Percentiles rank a stretch among this genome's conserved stretches.
These are phyloP conservation scores for Boletus sp. DNA, from an alignment of 768 basidiomycete species.

Conservation along the genomic window DNA sequence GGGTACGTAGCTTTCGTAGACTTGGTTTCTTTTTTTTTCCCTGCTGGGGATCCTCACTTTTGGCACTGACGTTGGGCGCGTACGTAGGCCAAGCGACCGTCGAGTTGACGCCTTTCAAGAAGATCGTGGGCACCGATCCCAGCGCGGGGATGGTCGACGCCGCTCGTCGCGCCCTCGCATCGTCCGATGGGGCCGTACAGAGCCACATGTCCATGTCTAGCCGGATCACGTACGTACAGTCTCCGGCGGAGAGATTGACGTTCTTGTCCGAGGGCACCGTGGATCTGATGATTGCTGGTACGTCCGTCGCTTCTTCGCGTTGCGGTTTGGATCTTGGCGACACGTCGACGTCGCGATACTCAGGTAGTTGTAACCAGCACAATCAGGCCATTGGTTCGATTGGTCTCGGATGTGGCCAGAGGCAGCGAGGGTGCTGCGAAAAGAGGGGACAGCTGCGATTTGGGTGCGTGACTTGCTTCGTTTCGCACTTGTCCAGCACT, in stretches of 20 bases:
- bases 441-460: slow-evolving; percentile 63
- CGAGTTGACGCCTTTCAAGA: slow-evolving; percentile 52
- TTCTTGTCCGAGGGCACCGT: slow-evolving; percentile 52
- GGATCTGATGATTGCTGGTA: slow-evolving; percentile 70
- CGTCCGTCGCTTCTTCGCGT: neutral
- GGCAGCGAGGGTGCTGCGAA: slow-evolving; percentile 52
- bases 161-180: slow-evolving; percentile 34
- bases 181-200: slow-evolving; percentile 10
- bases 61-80: neutral
- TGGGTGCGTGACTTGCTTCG: slow-evolving; percentile 49
- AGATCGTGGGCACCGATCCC: slow-evolving; percentile 71
- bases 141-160: slow-evolving; percentile 65
- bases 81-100: slow-evolving; percentile 54
- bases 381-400: slow-evolving; percentile 84
- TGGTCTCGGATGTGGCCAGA: slow-evolving; percentile 71
- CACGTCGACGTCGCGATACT: neutral
- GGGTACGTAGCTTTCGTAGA: slow-evolving; percentile 39
- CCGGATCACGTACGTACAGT: slow-evolving; percentile 36
- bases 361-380: slow-evolving; percentile 42
- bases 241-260: slow-evolving; percentile 52
- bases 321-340: neutral
- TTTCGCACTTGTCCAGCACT: neutral
- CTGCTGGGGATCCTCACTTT: too few relatives aligned
- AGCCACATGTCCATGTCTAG: neutral
- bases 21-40: neutral